Base-by-base conservation (phyloP, 768 basidiomycete species). In the Mycena indigotica region DNA sequence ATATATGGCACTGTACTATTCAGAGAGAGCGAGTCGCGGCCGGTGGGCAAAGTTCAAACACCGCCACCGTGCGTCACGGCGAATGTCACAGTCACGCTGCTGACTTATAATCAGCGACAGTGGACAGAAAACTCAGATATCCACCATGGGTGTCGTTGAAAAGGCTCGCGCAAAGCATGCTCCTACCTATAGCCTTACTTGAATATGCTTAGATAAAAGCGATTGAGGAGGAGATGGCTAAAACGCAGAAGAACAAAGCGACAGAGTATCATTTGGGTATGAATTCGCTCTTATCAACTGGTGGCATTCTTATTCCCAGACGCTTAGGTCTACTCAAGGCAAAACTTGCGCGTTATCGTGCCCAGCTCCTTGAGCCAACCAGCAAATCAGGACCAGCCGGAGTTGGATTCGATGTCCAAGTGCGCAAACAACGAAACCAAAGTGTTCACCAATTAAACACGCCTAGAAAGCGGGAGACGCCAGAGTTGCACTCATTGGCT, bases 191-290 rank as follows among this genome's bases (percentile, higher is more conserved):
- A 30, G 21, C 21, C 26, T 30, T n/a, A 35, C 19, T 2, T 51
- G 30, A 48, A 29, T 26, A 26, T 40, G 32, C 29, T 21, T 54
- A 95, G 93, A 96, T 97, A 66, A 95, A 94, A 72, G 93, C 91
- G 72, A 96, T 96, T 61, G 93, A 98, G 83, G 91, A 93, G 93
- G 70, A 75, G 89, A 41, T 57, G 50, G 52, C 35, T 16, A 25
- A 30, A 94, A 92, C 93, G 50, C 94, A 96, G 77, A 98, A 98
- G 80, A 98, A 98, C 74, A 96, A 93, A 83, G 93, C 93, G 50
- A 96, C 93, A 50, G 93, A 95, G 70, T 95, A 95, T 67, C 32
- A 35, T 35, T 17, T 35, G 8, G n/a, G n/a, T n/a, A n/a, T n/a
- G n/a, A n/a, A n/a, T n/a, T n/a, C n/a, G n/a, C n/a, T n/a, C n/a